These are phyloP conservation scores for Metarhizium rileyi DNA, from an alignment of 2,329 filamentous ascomycete species.

Conservation along the genomic window DNA sequence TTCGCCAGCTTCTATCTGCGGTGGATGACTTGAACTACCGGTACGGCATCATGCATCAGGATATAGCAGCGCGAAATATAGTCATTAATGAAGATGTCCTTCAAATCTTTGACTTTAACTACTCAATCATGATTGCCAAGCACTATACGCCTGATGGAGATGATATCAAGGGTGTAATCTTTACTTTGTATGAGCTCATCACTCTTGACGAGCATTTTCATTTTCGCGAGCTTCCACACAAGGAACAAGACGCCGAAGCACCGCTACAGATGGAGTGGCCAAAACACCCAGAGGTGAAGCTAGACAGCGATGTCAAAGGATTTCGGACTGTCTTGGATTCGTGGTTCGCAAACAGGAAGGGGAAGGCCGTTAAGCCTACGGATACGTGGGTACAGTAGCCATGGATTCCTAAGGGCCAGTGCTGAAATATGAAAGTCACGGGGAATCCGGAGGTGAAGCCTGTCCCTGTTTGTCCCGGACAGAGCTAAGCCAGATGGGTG, in stretches of 20 bases:
- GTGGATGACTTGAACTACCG: slow-evolving; percentile 29
- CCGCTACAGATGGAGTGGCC: slow-evolving; percentile 17
- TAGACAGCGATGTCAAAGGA: slow-evolving; percentile 20
- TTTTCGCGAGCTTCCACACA: slow-evolving; percentile 13
- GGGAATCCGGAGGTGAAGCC: not conserved
- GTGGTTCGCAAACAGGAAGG: slow-evolving; percentile 12
- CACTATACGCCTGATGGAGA: slow-evolving; percentile 6
- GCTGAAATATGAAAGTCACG: not conserved
- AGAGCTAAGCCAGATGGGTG: not conserved
- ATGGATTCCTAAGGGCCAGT: not conserved
- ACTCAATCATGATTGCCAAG: slow-evolving; percentile 13
- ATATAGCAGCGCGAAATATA: slow-evolving; percentile 28
- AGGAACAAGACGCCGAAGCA: slow-evolving; percentile 16
- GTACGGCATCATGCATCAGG: slow-evolving; percentile 28
- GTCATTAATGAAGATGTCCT: slow-evolving; percentile 23
- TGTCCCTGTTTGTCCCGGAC: not conserved
- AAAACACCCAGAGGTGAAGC: slow-evolving; percentile 21
- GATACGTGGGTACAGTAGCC: slow-evolving; percentile 5
- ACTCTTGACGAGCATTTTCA: slow-evolving; percentile 17
- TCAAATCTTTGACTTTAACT: slow-evolving; percentile 28
- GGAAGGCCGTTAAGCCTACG: not conserved
- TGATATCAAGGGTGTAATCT: slow-evolving; percentile 23
- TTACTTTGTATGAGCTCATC: slow-evolving; percentile 26
- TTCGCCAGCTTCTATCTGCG: slow-evolving; percentile 24
- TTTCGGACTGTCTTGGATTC: slow-evolving; percentile 17